These are phyloP conservation scores for bread wheat (Triticum aestivum) DNA, from an alignment of 176 grass and related monocot genomes.

Conservation along the genomic window IWGSC_CS_RefSeq_v2.1 NC_057810.1:206491107-206491606, in stretches of 20 bases:
- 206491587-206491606: neutral
- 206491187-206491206: neutral
- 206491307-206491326: neutral
- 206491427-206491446: neutral
- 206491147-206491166: neutral
- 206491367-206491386: slow-evolving; percentile 10
- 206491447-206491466: neutral
- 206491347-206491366: neutral
- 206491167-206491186: neutral
- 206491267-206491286: slow-evolving; percentile 6
- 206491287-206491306: neutral
- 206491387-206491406: slow-evolving; percentile 19
- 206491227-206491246: neutral
- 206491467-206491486: slow-evolving; percentile 23
- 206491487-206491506: slow-evolving; percentile 40
- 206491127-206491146: neutral
- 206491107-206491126: too few species aligned
- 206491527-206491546: neutral
- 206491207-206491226: neutral
- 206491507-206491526: slow-evolving; percentile 14
- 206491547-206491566: slow-evolving; percentile 22
- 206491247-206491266: neutral
- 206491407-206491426: neutral
- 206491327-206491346: neutral
- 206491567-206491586: neutral